phyloP scores from a whole-genome alignment of 2,329 filamentous ascomycete species.

The Cladophialophora immunda region DNA sequence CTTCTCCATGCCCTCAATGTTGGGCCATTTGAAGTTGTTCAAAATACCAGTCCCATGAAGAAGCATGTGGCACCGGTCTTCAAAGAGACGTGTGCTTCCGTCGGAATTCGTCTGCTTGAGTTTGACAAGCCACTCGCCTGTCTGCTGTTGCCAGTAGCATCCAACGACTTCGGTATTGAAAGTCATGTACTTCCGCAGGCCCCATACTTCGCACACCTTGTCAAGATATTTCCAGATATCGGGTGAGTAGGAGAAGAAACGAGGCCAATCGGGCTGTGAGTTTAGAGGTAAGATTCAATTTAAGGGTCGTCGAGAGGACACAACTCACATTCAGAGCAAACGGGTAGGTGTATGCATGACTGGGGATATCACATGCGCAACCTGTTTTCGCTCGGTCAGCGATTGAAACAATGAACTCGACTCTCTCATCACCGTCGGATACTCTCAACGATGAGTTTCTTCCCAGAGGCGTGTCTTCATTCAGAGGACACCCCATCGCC shows the following conservation, averaged over 20 bases:
- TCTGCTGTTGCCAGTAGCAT: slow-evolving; percentile 59
- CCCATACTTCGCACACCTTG: slow-evolving; percentile 59
- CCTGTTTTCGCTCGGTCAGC: slow-evolving; percentile 48
- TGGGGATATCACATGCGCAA: slow-evolving; percentile 57
- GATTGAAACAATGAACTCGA: slow-evolving; percentile 43
- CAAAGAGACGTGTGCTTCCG: slow-evolving; percentile 49
- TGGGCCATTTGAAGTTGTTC: slow-evolving; percentile 59
- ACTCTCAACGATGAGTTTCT: neutral
- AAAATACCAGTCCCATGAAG: slow-evolving; percentile 57
- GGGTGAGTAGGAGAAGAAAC: slow-evolving; percentile 56
- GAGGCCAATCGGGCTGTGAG: slow-evolving; percentile 56
- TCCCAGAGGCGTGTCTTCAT: neutral
- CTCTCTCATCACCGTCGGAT: neutral
- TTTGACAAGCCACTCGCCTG: slow-evolving; percentile 60
- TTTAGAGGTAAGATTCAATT: slow-evolving; percentile 52
- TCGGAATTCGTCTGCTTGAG: slow-evolving; percentile 51
- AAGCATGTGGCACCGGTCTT: slow-evolving; percentile 55
- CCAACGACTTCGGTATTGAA: slow-evolving; percentile 60
- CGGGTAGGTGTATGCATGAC: slow-evolving; percentile 56
- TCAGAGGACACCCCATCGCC: neutral
- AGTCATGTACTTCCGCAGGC: slow-evolving; percentile 61
- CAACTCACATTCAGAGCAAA: slow-evolving; percentile 51
- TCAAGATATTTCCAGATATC: slow-evolving; percentile 60
- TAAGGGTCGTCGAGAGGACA: neutral
- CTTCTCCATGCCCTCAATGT: slow-evolving; percentile 48